Conservation (phyloP, 202 grass and related monocot species). For the Schoenoplectus triqueter region DNA sequence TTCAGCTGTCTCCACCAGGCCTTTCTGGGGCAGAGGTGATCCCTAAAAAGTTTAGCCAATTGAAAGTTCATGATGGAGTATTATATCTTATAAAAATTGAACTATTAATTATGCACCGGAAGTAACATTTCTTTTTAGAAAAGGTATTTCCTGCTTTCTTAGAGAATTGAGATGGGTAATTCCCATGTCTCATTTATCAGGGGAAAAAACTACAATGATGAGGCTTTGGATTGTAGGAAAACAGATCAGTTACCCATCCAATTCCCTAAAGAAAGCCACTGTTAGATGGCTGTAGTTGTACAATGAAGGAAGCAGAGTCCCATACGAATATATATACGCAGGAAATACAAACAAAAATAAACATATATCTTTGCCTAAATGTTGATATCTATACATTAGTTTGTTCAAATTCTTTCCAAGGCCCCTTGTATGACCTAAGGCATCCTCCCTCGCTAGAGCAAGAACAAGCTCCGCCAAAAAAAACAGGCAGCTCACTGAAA, state of each 20-base stretch:
- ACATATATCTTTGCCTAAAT: constrained; percentile 2
- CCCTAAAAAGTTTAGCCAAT: constrained; percentile 1
- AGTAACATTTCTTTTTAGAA: background rate
- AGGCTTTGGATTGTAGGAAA: background rate
- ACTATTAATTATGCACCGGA: background rate
- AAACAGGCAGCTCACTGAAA: constrained; percentile 83
- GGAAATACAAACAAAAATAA: background rate
- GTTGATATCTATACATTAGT: constrained; percentile 35
- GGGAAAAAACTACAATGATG: background rate
- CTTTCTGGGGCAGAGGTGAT: background rate
- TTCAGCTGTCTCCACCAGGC: background rate
- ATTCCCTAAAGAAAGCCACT: constrained; percentile 12
- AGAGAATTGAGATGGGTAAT: background rate
- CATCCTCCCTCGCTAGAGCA: constrained; percentile 80
- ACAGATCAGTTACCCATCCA: background rate
- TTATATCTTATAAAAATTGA: constrained; percentile 1
- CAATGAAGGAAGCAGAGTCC: constrained; percentile 21
- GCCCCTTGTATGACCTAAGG: constrained; percentile 87
- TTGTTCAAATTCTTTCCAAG: constrained; percentile 73
- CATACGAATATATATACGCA: background rate
- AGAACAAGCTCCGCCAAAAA: constrained; percentile 71
- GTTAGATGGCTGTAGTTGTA: background rate
- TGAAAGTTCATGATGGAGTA: background rate
- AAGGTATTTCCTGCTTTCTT: background rate
- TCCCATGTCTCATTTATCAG: background rate